These are phyloP conservation scores for Serendipita sp. DNA, from an alignment of 768 basidiomycete genomes.

Conservation along the genomic window DNA sequence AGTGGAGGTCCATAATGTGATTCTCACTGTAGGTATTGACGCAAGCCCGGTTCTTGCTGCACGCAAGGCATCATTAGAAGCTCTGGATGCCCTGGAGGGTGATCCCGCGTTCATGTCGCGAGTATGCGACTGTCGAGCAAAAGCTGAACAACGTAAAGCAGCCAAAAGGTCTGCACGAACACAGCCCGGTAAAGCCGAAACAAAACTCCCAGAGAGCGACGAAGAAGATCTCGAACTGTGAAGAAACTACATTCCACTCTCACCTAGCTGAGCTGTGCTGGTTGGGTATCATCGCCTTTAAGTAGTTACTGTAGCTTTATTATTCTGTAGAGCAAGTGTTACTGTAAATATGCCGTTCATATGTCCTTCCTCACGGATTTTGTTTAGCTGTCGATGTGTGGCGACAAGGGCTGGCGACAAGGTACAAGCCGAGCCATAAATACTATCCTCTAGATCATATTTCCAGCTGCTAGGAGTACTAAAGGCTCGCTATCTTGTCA, in stretches of 20 bases:
- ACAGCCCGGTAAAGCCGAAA: background rate
- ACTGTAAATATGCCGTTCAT: too few relatives aligned
- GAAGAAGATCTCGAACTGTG: background rate
- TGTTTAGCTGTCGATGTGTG: too few relatives aligned
- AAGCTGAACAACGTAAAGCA: constrained; percentile 21
- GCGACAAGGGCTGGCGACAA: too few relatives aligned
- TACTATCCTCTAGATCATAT: too few relatives aligned
- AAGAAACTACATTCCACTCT: background rate
- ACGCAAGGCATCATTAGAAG: constrained; percentile 44
- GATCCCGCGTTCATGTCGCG: constrained; percentile 45
- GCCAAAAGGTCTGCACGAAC: constrained; percentile 21
- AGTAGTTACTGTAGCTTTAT: too few relatives aligned
- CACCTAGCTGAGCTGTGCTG: too few relatives aligned
- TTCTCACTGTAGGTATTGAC: constrained; percentile 44
- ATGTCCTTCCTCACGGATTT: too few relatives aligned
- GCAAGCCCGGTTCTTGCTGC: constrained; percentile 36
- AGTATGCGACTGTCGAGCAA: constrained; percentile 49
- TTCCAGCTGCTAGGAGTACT: too few relatives aligned
- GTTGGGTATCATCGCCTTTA: too few relatives aligned
- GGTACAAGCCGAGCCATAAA: too few relatives aligned
- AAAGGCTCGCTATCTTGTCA: too few relatives aligned
- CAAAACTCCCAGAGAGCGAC: background rate
- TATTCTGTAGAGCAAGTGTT: too few relatives aligned
- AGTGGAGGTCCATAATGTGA: constrained; percentile 56
- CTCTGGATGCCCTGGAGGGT: constrained; percentile 51